Evolutionary conservation across 2,329 filamentous ascomycete genomes (phyloP).

Genomic region (Chaetomiaceae sp.): DNA sequence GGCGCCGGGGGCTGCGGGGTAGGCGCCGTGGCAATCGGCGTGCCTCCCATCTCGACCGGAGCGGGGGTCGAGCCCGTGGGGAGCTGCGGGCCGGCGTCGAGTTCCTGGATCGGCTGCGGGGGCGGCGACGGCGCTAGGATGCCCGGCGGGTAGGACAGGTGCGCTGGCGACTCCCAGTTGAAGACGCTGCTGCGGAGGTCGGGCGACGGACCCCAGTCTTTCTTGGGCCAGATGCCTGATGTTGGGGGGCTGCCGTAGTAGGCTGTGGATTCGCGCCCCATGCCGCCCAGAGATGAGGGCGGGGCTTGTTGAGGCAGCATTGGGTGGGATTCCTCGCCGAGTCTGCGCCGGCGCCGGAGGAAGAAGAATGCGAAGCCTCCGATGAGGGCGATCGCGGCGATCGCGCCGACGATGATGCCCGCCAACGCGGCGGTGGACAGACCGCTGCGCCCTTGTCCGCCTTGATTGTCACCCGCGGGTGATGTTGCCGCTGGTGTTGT

Average conservation of each 20-base stretch:
- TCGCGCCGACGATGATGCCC: conserved; percentile 29
- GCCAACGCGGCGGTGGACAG: conserved; percentile 26
- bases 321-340: conserved; percentile 29
- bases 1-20: not conserved
- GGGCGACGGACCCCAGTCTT: conserved; percentile 18
- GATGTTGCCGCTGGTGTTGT: conserved; percentile 7
- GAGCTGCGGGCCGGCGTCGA: conserved; percentile 17
- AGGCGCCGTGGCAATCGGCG: conserved; percentile 14
- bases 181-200: conserved; percentile 20
- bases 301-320: conserved; percentile 26
- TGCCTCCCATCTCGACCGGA: conserved; percentile 28
- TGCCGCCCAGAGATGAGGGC: not conserved
- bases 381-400: conserved; percentile 20
- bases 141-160: conserved; percentile 15
- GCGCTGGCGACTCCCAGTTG: conserved; percentile 28
- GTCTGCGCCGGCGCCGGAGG: conserved; percentile 23
- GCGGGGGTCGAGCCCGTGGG: conserved; percentile 6
- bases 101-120: conserved; percentile 12
- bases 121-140: conserved; percentile 16
- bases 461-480: not conserved
- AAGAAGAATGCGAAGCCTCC: conserved; percentile 22
- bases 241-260: conserved; percentile 14
- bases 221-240: conserved; percentile 16
- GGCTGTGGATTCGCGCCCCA: conserved; percentile 5
- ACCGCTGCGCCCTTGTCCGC: conserved; percentile 4